Evolutionary conservation across 768 basidiomycete species (phyloP), one percentile per base, ranked within the genome.

Genomic region (Tremella yokohamensis): DNA sequence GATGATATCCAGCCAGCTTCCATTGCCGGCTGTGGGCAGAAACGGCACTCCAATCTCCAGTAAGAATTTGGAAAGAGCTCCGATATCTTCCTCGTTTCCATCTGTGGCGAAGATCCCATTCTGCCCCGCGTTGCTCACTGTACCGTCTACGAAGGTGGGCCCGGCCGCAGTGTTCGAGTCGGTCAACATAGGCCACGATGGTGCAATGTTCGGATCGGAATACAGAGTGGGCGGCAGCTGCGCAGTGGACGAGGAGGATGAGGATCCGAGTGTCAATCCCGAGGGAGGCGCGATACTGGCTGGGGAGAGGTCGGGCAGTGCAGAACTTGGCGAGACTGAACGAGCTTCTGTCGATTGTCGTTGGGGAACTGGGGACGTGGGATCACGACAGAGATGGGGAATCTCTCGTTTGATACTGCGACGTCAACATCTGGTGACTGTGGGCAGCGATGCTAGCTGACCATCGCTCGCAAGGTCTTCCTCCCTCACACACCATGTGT

Each of bases 401-500:
- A 97, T 97, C 76, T 97, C 93, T 39, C 94, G 85, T 76, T 97
- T 97, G 69, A 97, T 90, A 69, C 92, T 93, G 67, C 49, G 26
- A 22, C 40, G 58, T 37, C 59, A 56, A 15, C n/a, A 45, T 16
- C 7, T 54, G 53, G 16, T 63, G 39, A 51, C 61, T 44, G 40
- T 51, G 61, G 64, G n/a, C 53, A 62, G 51, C 49, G 54, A 15
- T 38, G 40, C 11, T 40, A 40, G 80, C 88, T 76, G 73, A 92
- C 92, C 92, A 94, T 65, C 93, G 84, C 68, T 91, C 88, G 76
- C 93, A 96, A 15, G 92, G 92, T 38, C 77, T 54, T 19, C 74
- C 70, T 16, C 74, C 71, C 54, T 76, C 75, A 42, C 76, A 76
- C 8, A 76, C 74, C 75, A 76, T 76, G 62, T 76, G 75, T 63